A percentile compares a stretch with the other conserved stretches of the same genome.
Evolutionary conservation across 1,139 yeast species (phyloP).

Genomic region (Magnusiomyces fungicola): DNA sequence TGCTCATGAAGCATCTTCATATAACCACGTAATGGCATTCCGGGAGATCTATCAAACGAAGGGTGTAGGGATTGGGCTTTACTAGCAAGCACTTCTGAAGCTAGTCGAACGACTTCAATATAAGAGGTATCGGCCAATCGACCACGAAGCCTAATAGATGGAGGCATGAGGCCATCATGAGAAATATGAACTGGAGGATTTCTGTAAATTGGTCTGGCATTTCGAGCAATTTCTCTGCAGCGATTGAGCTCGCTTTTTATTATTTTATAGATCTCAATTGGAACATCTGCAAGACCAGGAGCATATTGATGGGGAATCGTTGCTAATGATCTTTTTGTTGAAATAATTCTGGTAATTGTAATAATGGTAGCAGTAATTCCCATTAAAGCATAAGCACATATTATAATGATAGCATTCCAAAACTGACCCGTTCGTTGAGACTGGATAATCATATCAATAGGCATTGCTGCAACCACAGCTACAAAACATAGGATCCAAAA

Average conservation of each 20-base stretch:
- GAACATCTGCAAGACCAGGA: conserved; percentile 57
- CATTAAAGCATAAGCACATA: conserved; percentile 61
- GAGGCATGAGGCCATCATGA: conserved; percentile 56
- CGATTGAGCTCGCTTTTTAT: conserved; percentile 40
- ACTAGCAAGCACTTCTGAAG: conserved; percentile 33
- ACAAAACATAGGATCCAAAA: conserved; percentile 45
- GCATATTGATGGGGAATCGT: conserved; percentile 67
- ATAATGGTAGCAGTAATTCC: conserved; percentile 44
- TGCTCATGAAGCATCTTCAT: conserved; percentile 36
- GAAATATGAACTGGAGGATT: conserved; percentile 36
- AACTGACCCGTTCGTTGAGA: conserved; percentile 51
- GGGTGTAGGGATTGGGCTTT: conserved; percentile 41
- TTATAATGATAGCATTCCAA: conserved; percentile 66
- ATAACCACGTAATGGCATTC: conserved; percentile 45
- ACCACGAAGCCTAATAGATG: conserved; percentile 32
- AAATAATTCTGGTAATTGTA: conserved; percentile 47
- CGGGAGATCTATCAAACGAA: conserved; percentile 34
- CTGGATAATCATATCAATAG: conserved; percentile 68
- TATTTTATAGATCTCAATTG: conserved; percentile 39
- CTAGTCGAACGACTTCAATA: conserved; percentile 48
- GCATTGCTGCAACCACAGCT: conserved; percentile 58
- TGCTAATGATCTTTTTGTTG: conserved; percentile 50
- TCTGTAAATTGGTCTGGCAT: conserved; percentile 42
- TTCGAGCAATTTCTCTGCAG: conserved; percentile 42
- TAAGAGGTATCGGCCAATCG: conserved; percentile 51